These are phyloP conservation scores for Mariannaea sp. DNA, from an alignment of 2,329 filamentous ascomycete species.

Conservation along the genomic window DNA sequence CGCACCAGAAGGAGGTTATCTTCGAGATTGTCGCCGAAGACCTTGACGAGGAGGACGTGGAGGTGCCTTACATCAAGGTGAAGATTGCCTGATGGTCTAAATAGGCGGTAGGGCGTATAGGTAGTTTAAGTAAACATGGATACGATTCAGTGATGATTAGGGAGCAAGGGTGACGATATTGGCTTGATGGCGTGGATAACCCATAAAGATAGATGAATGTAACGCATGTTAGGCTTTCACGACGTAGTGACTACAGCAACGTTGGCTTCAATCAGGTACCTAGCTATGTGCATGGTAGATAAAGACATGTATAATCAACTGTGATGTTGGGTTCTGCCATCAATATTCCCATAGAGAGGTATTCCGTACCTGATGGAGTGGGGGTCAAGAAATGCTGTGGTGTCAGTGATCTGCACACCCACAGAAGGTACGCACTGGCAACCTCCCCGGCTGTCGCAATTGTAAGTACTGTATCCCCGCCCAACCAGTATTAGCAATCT, in stretches of 20 bases:
- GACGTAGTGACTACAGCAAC: neutral
- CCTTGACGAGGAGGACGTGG: slow-evolving; percentile 86
- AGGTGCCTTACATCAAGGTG: slow-evolving; percentile 95
- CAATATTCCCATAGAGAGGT: too few species aligned
- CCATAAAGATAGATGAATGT: slow-evolving; percentile 30
- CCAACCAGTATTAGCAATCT: too few species aligned
- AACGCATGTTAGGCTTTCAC: slow-evolving; percentile 2
- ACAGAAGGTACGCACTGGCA: too few species aligned
- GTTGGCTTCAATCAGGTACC: too few species aligned
- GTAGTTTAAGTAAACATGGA: slow-evolving; percentile 11
- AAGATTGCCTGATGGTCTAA: slow-evolving; percentile 56
- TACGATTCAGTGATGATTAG: slow-evolving; percentile 17
- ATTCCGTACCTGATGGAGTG: too few species aligned
- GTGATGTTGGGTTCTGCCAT: too few species aligned
- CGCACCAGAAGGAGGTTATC: slow-evolving; percentile 92
- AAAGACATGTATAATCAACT: too few species aligned
- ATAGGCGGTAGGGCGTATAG: slow-evolving; percentile 21
- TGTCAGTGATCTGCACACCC: too few species aligned
- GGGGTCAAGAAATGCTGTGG: too few species aligned
- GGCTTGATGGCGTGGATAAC: slow-evolving; percentile 22
- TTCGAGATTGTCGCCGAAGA: slow-evolving; percentile 96
- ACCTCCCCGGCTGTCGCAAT: too few species aligned
- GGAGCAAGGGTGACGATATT: slow-evolving; percentile 14
- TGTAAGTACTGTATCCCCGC: too few species aligned
- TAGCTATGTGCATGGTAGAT: too few species aligned